Evolutionary conservation across 2,329 filamentous ascomycete genomes (phyloP), one percentile per base, ranked within the genome.

Genomic region (Cordyceps farinosa): DNA sequence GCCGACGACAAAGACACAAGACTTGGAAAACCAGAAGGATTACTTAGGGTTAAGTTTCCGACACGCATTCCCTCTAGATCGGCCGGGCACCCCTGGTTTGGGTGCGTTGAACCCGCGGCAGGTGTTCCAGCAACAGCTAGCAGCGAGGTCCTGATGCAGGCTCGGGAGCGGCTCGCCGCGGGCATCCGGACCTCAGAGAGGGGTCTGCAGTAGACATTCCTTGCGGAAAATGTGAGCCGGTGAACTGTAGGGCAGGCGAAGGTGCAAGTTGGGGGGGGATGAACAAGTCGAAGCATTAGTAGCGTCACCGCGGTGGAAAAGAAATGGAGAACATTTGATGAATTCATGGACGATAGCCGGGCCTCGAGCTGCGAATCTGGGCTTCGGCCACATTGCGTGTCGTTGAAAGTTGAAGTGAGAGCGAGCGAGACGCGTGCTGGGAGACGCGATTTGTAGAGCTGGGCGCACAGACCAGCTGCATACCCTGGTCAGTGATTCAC

Each of bases 11-110:
- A 27, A 42, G 44, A 40, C 86, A 86, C 87, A 90, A 92, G 72
- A 83, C 90, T 90, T 62, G 36, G 8, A 29, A 75, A 84, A 86
- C 91, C 90, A 90, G 58, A 61, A 53, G 17, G 30, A 87, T 80
- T 76, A 74, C 84, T 90, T 97, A 97, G 93, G 93, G 93, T 96
- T 97, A 96, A 93, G 42, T 90, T 93, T 93, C 90, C 91, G 87
- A 89, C 78, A 80, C 78, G 80, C 81, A 81, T 86, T 88, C 85
- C 83, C 84, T 78, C 78, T 79, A 72, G 73, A 68, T 68, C 62
- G 67, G 47, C 71, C 76, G 75, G 77, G 78, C 58, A 75, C 77
- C 74, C 73, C 67, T 72, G 69, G 70, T 72, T 50, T 44, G 51
- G 72, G 77, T 74, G 71, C 75, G 74, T 68, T 65, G 69, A 64